phyloP scores from a whole-genome alignment of 2,329 filamentous ascomycete species.

The Penicillium paneum region DNA sequence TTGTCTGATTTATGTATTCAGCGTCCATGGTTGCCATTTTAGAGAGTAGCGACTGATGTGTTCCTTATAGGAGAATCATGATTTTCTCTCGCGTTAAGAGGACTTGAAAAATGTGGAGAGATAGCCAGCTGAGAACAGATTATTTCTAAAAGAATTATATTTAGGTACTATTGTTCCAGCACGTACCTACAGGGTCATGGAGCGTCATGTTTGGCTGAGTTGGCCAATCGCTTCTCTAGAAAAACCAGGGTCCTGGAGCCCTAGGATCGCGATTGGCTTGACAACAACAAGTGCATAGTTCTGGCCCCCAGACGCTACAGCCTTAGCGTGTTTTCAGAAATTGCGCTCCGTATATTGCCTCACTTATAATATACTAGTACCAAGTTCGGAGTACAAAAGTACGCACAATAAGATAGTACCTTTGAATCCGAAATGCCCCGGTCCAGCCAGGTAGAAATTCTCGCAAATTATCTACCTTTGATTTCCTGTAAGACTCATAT shows the following conservation, averaged over 20 bases:
- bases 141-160: no score
- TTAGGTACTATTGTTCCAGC: not conserved
- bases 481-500: no score
- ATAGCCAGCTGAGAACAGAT: not conserved
- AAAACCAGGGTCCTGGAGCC: no score
- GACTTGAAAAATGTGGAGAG: not conserved
- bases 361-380: not conserved
- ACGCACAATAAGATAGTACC: not conserved
- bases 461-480: not conserved
- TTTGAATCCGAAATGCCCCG: not conserved
- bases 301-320: not conserved
- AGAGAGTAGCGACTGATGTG: not conserved
- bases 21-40: not conserved
- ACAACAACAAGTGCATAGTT: not conserved
- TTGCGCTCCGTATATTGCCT: not conserved
- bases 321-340: not conserved
- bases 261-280: not conserved
- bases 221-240: not conserved
- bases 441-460: not conserved
- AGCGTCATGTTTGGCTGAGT: not conserved
- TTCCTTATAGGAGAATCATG: not conserved
- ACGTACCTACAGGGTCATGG: not conserved
- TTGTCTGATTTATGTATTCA: constrained; percentile 21
- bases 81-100: not conserved
- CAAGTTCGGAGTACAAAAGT: no score